These are phyloP conservation scores for Coemansia sp. DNA, from an alignment of 192 early-diverging fungal genomes.

Conservation along the genomic window DNA sequence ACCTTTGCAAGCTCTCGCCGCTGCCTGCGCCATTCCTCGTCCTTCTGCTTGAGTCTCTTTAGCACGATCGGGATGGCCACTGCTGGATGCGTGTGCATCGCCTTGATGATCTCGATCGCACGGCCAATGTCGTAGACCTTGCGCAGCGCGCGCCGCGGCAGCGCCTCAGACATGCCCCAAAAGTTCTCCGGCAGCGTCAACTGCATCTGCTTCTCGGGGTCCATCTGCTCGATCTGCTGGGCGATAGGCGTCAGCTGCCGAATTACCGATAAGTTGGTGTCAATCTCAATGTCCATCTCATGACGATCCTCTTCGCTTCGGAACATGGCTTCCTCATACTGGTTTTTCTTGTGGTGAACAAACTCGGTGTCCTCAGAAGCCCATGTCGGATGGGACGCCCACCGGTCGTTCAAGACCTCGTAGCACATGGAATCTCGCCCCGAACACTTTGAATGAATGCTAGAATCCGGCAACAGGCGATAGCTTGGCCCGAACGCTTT, in stretches of 20 bases:
- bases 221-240: constrained; percentile 81
- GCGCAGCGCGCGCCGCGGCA: constrained; percentile 91
- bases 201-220: constrained; percentile 68
- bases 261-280: constrained; percentile 89
- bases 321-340: constrained; percentile 91
- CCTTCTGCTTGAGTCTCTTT: constrained; percentile 94
- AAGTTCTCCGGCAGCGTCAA: constrained; percentile 77
- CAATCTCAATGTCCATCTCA: constrained; percentile 98
- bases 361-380: constrained; percentile 90
- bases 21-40: constrained; percentile 85
- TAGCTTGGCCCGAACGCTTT: constrained; percentile 56
- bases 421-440: constrained; percentile 90
- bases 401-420: constrained; percentile 97
- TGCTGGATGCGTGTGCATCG: constrained; percentile 87
- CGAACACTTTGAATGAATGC: constrained; percentile 65
- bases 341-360: constrained; percentile 86
- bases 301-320: constrained; percentile 96
- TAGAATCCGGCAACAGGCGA: constrained; percentile 51
- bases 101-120: constrained; percentile 86
- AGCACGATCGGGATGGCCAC: constrained; percentile 92
- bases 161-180: constrained; percentile 80
- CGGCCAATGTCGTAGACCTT: constrained; percentile 91
- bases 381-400: constrained; percentile 91
- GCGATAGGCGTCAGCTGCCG: constrained; percentile 87
- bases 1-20: constrained; percentile 95